Base-by-base conservation (phyloP, 768 basidiomycete species). In the Clavulina sp. region DNA sequence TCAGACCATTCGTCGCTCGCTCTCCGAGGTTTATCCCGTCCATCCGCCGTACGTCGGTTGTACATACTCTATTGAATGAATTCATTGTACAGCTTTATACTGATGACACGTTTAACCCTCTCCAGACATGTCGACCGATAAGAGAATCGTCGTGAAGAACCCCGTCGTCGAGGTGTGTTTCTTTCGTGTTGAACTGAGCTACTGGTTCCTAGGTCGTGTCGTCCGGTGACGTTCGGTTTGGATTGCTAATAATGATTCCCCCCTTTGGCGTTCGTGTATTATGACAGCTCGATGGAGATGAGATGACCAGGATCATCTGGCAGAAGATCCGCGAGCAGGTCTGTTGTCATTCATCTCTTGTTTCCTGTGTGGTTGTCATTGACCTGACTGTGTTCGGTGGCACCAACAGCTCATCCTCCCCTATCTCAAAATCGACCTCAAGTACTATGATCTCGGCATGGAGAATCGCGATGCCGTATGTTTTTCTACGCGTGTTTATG, bases 241-340 rank as follows among this genome's bases (percentile, higher is more conserved):
- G n/a, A n/a, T n/a, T n/a, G n/a, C n/a, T n/a, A n/a, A n/a, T n/a
- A n/a, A n/a, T n/a, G n/a, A n/a, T n/a, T n/a, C n/a, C n/a, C n/a
- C n/a, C n/a, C n/a, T n/a, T n/a, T n/a, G n/a, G n/a, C n/a, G n/a
- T n/a, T n/a, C n/a, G n/a, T n/a, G n/a, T n/a, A 28, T 13, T 16
- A 46, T 28, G 13, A 13, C 43, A 46, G 43, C 43, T 46, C 43
- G 91, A 96, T 64, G 91, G 91, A 44, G 92, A 95, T 67, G 93
- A 99, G 69, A 97, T 97, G 93, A 99, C 93, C 31, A 74, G 93
- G 58, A 95, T 99, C 61, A 99, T 97, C 64, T 96, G 87, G 89
- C 91, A 89, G 77, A 89, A 89, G 73, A 91, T 92, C 62, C 73
- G 86, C 53, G 84, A 95, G 61, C 88, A 95, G 77, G 89, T 88